These are phyloP conservation scores for Brassica cretica DNA, from an alignment of 345 rosid species.

Conservation along the genomic window DNA sequence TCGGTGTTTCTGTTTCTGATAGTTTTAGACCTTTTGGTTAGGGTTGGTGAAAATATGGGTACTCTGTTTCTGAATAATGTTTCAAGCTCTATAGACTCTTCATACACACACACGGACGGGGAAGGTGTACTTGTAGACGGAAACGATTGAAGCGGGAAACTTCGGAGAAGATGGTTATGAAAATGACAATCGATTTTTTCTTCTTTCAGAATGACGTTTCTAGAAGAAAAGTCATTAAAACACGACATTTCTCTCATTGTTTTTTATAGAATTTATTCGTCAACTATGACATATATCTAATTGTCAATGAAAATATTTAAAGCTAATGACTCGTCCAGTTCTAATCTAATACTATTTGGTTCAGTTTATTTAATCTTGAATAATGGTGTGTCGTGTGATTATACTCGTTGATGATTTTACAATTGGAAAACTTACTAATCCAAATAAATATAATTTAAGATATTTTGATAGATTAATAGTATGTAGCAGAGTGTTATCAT, in stretches of 20 bases:
- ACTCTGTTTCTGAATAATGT: slow-evolving; percentile 3
- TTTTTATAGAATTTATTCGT: neutral
- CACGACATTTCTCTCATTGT: slow-evolving; percentile 3
- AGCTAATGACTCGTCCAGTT: neutral
- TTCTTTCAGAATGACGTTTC: slow-evolving; percentile 6
- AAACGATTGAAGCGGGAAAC: neutral
- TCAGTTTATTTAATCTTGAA: neutral
- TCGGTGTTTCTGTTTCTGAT: neutral
- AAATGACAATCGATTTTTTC: neutral
- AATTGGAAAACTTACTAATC: neutral
- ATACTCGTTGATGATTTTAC: neutral
- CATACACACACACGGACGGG: neutral
- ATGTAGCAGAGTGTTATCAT: neutral
- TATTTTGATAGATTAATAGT: neutral
- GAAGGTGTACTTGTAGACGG: slow-evolving; percentile 15
- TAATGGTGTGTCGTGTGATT: neutral
- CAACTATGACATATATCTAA: slow-evolving; percentile 7
- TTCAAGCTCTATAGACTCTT: slow-evolving; percentile 11
- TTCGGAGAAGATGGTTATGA: slow-evolving; percentile 25
- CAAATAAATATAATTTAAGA: neutral
- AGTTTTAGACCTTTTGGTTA: slow-evolving; percentile 22
- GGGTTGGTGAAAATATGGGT: neutral
- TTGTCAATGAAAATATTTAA: neutral
- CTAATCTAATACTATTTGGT: neutral
- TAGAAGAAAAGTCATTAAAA: slow-evolving; percentile 25